phyloP scores from a whole-genome alignment of 192 early-diverging fungal genomes.

The Podochytrium sp. region DNA sequence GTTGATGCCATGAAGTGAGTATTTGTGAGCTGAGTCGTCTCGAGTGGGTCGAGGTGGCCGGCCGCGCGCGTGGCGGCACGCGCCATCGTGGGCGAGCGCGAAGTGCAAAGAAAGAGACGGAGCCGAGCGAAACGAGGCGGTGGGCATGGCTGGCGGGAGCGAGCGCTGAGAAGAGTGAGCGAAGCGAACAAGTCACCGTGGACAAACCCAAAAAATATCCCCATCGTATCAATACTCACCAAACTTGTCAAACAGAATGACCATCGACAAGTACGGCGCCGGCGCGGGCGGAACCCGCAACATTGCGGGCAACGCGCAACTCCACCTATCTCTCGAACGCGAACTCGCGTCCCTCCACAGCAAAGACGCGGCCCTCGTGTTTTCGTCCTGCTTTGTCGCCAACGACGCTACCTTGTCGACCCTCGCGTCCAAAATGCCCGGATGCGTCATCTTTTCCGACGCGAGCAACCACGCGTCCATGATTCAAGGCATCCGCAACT shows the following conservation, averaged over 20 bases:
- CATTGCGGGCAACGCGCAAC: slow-evolving; percentile 97
- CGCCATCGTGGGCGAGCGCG: not conserved
- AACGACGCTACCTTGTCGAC: slow-evolving; percentile 93
- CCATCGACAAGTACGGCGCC: slow-evolving; percentile 94
- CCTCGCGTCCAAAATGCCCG: slow-evolving; percentile 82
- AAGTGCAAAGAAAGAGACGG: not conserved
- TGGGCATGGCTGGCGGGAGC: not conserved
- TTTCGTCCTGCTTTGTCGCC: slow-evolving; percentile 96
- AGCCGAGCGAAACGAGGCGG: not conserved
- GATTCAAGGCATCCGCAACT: slow-evolving; percentile 96
- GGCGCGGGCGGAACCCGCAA: slow-evolving; percentile 99
- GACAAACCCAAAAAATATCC: not conserved
- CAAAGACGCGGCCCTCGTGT: slow-evolving; percentile 84
- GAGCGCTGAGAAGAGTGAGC: not conserved
- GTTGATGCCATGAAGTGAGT: slow-evolving; percentile 89
- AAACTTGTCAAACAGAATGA: slow-evolving; percentile 53
- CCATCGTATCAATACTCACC: too few relatives aligned
- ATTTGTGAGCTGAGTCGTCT: not conserved
- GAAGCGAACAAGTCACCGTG: not conserved
- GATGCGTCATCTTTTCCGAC: slow-evolving; percentile 92
- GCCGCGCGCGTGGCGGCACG: too few relatives aligned
- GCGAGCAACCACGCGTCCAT: slow-evolving; percentile 95
- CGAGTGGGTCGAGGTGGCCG: not conserved
- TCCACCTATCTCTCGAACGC: slow-evolving; percentile 88
- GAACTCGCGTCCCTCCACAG: slow-evolving; percentile 93